Evolutionary conservation across 805 yeast species (phyloP), one percentile per base, ranked within the genome.

Genomic region (Danielozyma ontarioensis): DNA sequence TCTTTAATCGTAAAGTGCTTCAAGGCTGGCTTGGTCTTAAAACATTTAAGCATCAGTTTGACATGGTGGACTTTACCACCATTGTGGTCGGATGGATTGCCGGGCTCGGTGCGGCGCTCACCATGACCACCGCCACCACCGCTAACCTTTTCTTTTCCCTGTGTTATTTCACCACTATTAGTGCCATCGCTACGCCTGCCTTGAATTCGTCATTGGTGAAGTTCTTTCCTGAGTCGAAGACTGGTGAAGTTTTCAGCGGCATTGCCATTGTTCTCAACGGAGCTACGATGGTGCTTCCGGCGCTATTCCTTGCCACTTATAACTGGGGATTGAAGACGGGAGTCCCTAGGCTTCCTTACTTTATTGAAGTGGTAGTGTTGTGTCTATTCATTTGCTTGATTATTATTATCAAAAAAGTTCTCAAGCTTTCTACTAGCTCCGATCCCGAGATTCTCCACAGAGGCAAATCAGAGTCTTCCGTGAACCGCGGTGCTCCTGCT

Each of bases 231-330:
- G 76, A 75, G 26, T 66, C 70, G 11, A 70, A 70, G 40, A 67
- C 76, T 4, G 94, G 94, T 13, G 87, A 81, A 52, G 64, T 80
- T n/a, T 82, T 81, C 57, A 88, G 90, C 7, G 86, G 81, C 1
- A 53, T 82, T 28, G 76, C 86, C 0, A 51, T 83, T 31, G 50
- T 80, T n/a, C 74, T 77, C 48, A 79, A 76, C 41, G 31, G 72
- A 0, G 53, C 71, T 3, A 55, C 62, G 37, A 57, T 80, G 39
- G 35, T 70, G 7, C 57, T 68, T 1, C 87, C 90, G n/a, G n/a
- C n/a, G n/a, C n/a, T n/a, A n/a, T n/a, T n/a, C n/a, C n/a, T n/a
- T n/a, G n/a, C n/a, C n/a, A n/a, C n/a, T n/a, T n/a, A n/a, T n/a
- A n/a, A n/a, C n/a, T n/a, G n/a, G n/a, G n/a, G n/a, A n/a, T n/a